Evolutionary conservation across 768 basidiomycete genomes (phyloP).

Genomic region (Neoboletus magnificus): DNA sequence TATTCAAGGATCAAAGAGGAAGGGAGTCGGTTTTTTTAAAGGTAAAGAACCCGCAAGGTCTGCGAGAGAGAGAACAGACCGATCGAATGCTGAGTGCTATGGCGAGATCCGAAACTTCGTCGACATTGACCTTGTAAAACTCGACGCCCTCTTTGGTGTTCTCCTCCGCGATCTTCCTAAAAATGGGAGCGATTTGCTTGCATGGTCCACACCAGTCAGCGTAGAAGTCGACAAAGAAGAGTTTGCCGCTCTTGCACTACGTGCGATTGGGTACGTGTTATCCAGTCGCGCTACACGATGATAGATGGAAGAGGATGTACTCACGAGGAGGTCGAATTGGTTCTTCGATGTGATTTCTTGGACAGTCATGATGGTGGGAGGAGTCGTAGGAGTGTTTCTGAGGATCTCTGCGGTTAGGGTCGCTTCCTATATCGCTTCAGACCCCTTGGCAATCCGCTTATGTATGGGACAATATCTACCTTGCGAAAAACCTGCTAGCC

Average conservation of each 20-base stretch:
- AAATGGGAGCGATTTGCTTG: constrained; percentile 12
- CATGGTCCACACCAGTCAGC: constrained; percentile 23
- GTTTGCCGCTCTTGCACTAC: constrained; percentile 1
- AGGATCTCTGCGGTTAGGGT: not conserved
- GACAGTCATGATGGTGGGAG: constrained; percentile 5
- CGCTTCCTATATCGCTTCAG: not conserved
- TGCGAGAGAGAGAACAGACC: constrained; percentile 35
- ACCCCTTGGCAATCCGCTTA: too few relatives aligned
- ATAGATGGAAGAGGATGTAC: not conserved
- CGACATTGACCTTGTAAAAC: constrained; percentile 76
- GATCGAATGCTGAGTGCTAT: constrained; percentile 52
- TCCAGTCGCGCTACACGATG: not conserved
- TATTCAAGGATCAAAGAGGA: not conserved
- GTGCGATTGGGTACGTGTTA: not conserved
- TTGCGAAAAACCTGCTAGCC: too few relatives aligned
- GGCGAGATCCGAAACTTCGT: constrained; percentile 46
- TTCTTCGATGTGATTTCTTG: not conserved
- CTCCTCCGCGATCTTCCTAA: not conserved
- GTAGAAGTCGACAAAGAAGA: constrained; percentile 20
- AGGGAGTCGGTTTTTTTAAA: too few relatives aligned
- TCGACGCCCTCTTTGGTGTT: constrained; percentile 29
- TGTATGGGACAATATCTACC: too few relatives aligned
- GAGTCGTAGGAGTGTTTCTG: not conserved
- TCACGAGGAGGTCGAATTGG: constrained; percentile 5
- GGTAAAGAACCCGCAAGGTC: not conserved